phyloP scores from a whole-genome alignment of 1,284 basidiomycete genomes.

The Malassezia restricta region DNA sequence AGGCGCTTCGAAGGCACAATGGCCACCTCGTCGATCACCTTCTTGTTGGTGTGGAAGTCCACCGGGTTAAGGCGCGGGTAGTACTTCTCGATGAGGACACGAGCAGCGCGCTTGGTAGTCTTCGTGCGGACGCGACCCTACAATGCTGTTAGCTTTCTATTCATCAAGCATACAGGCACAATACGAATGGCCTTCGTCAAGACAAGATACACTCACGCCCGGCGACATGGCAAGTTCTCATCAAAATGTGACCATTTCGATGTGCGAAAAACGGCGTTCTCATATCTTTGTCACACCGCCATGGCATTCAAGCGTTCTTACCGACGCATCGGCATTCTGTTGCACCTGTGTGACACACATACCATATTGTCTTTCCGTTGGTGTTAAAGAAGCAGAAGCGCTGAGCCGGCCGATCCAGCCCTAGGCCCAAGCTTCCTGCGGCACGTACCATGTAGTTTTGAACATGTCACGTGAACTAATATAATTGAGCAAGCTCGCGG shows the following conservation, averaged over 20 bases:
- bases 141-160: conserved; percentile 6
- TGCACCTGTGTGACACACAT: background rate
- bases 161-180: background rate
- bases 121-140: conserved; percentile 99
- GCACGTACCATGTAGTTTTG: conserved; percentile 13
- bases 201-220: no score
- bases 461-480: conserved; percentile 13
- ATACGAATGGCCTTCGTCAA: no score
- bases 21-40: conserved; percentile 86
- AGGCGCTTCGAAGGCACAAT: conserved; percentile 96
- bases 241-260: no score
- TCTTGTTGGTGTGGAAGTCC: conserved; percentile 74
- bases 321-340: no score
- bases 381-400: conserved; percentile 1
- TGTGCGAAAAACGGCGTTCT: no score
- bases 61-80: conserved; percentile 48
- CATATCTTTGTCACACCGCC: no score
- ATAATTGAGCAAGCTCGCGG: background rate
- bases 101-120: conserved; percentile 98
- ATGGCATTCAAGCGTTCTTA: no score
- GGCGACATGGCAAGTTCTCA: no score
- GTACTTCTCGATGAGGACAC: conserved; percentile 99
- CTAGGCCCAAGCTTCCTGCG: conserved; percentile 5
- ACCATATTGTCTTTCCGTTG: conserved; percentile 14
- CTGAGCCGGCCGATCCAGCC: background rate